phyloP scores from a whole-genome alignment of 1,284 basidiomycete genomes.

The Cutaneotrichosporon sp. region DNA sequence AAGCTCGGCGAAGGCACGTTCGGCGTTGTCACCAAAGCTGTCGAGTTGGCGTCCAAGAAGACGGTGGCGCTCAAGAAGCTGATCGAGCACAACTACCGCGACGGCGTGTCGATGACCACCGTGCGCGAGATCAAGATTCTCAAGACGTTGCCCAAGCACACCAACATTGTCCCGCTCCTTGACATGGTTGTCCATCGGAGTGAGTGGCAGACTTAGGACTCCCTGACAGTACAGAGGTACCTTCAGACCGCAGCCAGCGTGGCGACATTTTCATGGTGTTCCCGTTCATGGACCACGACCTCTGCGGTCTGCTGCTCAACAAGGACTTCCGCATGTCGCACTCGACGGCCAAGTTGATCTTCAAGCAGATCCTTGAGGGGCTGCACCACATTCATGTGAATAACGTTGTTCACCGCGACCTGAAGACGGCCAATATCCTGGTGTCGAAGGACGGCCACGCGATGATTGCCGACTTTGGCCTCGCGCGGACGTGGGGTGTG shows the following conservation, averaged over 20 bases:
- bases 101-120: conserved; percentile 87
- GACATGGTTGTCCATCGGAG: conserved; percentile 74
- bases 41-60: conserved; percentile 62
- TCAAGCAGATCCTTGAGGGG: conserved; percentile 91
- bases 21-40: conserved; percentile 86
- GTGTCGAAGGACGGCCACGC: conserved; percentile 81
- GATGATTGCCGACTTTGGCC: conserved; percentile 85
- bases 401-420: conserved; percentile 92
- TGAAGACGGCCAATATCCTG: conserved; percentile 97
- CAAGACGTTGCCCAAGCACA: conserved; percentile 75
- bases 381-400: conserved; percentile 94
- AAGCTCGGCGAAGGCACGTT: conserved; percentile 95
- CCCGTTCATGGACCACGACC: conserved; percentile 98
- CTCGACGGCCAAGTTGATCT: conserved; percentile 90
- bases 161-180: conserved; percentile 79
- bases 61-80: conserved; percentile 77
- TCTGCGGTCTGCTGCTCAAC: conserved; percentile 90
- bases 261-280: conserved; percentile 91
- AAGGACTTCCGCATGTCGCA: conserved; percentile 74
- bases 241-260: conserved; percentile 34
- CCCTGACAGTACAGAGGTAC: conserved; percentile 25
- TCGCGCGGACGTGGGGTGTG: conserved; percentile 64
- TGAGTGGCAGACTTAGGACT: conserved; percentile 26
- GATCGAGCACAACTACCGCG: conserved; percentile 93
- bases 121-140: conserved; percentile 97